Percentiles rank a stretch among this genome's conserved stretches.
Conservation (phyloP, 768 basidiomycete genomes). For the Collybiopsis confluens region DNA sequence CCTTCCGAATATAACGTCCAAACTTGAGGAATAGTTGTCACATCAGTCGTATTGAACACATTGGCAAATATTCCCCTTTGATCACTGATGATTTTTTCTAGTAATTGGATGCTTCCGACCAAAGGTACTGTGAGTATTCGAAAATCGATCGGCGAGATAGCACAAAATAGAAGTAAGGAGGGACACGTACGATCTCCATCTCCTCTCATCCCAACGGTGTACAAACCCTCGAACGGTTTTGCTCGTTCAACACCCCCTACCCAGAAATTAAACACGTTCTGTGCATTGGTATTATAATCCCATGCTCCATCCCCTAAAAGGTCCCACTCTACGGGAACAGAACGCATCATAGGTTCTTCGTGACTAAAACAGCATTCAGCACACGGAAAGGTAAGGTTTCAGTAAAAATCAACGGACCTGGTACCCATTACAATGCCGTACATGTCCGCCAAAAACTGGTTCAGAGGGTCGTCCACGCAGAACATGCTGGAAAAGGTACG, state of each 20-base stretch:
- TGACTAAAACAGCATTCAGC: conserved; percentile 32
- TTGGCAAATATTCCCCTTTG: conserved; percentile 57
- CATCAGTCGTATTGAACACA: conserved; percentile 44
- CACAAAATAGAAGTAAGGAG: not conserved
- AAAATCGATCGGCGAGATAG: not conserved
- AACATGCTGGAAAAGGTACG: conserved; percentile 37
- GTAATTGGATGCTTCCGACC: conserved; percentile 40
- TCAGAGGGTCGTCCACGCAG: conserved; percentile 53
- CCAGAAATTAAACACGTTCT: conserved; percentile 60
- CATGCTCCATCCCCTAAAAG: conserved; percentile 53
- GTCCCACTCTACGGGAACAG: conserved; percentile 63
- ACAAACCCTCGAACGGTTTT: conserved; percentile 56
- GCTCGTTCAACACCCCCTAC: conserved; percentile 54
- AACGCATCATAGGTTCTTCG: conserved; percentile 74
- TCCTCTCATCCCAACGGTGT: conserved; percentile 70
- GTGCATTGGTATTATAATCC: conserved; percentile 56
- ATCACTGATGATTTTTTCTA: conserved; percentile 53
- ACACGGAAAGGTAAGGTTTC: not conserved
- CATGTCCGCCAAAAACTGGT: conserved; percentile 57
- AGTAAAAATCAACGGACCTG: conserved; percentile 29
- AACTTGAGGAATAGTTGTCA: conserved; percentile 55
- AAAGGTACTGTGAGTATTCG: conserved; percentile 39
- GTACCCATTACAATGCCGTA: conserved; percentile 74
- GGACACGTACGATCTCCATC: conserved; percentile 36
- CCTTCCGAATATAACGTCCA: conserved; percentile 53